Base-by-base conservation (phyloP, 2,329 filamentous ascomycete genomes). In the Paraphoma chrysanthemicola region DNA sequence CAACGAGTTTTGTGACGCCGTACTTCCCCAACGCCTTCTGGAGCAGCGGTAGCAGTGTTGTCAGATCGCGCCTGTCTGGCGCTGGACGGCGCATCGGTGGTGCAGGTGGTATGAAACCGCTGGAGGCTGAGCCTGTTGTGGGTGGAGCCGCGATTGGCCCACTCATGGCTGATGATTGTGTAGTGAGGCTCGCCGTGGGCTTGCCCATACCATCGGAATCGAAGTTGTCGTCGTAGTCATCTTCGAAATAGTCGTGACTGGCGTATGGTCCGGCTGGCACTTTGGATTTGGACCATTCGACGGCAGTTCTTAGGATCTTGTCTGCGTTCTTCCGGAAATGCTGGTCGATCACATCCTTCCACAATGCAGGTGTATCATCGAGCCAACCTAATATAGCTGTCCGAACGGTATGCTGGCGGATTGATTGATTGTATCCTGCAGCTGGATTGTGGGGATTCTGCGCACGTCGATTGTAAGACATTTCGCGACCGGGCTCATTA, bases 401-500 rank as follows among this genome's bases (percentile, higher is more conserved):
- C 28, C 68, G 59, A 1, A 77, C 62, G 1, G 74, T 78, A 9
- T 69, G 54, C 6, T 50, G 42, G 2, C 70, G 66, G 1, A 75
- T 53, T 1, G 8, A 41, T 6, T 60, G 49, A 50, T 77, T 77
- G 54, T 76, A 78, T 1, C 5, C 39, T 5, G 60, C 57, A 7
- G 68, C 68, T 18, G n/a, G 54, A 16, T 6, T 31, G 23, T 23
- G 23, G 23, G 23, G 23, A 16, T 44, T 33, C 54, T 10, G 3
- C 12, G 14, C 11, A 10, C 42, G 28, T 11, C 10, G 11, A 2
- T 38, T 28, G 28, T 59, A 58, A 7, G 29, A 44, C 23, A 18
- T 75, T 11, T 72, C 68, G 11, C 60, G 49, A 1, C 78, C 80
- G 0, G 85, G 85, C 67, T 87, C 83, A 65, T 86, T 87, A 75